These are phyloP conservation scores for Sphagnum fallax DNA, from an alignment of 228 moss, liverwort and hornwort species.

Conservation along the genomic window DNA sequence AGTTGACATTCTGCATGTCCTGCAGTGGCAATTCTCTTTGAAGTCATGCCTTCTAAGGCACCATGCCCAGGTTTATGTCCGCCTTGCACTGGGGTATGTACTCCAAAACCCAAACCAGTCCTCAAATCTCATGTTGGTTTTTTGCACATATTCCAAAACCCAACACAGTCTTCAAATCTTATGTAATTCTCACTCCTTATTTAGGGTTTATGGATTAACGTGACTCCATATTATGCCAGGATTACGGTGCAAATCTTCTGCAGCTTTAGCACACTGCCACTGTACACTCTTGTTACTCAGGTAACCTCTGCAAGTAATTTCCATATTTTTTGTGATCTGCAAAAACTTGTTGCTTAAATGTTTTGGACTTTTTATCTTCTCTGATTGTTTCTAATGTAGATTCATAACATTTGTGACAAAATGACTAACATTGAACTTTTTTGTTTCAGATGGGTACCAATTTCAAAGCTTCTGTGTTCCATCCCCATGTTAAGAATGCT, in stretches of 20 bases:
- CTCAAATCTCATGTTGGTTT: too few species aligned
- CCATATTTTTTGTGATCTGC: background rate
- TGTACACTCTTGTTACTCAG: conserved; percentile 71
- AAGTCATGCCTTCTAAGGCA: conserved; percentile 42
- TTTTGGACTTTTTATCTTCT: background rate
- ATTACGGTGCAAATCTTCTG: conserved; percentile 49
- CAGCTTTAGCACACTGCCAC: conserved; percentile 61
- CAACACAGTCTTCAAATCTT: background rate
- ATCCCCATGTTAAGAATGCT: conserved; percentile 18
- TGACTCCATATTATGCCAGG: conserved; percentile 13
- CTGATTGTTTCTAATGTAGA: background rate
- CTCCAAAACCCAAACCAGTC: background rate
- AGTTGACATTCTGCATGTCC: background rate
- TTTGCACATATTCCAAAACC: conserved; percentile 7
- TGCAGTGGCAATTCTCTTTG: conserved; percentile 68
- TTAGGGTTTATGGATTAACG: background rate
- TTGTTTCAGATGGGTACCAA: conserved; percentile 31
- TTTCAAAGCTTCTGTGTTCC: conserved; percentile 21
- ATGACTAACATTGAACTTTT: too few species aligned
- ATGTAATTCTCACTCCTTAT: background rate
- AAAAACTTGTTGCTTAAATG: background rate
- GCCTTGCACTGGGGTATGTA: conserved; percentile 46
- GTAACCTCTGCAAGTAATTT: conserved; percentile 13
- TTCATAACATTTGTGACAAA: too few species aligned
- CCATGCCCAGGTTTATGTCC: conserved; percentile 31